Evolutionary conservation across 164 flowering plant species (phyloP), one percentile per base, ranked within the genome.

Genomic region (Taxillus chinensis): DNA sequence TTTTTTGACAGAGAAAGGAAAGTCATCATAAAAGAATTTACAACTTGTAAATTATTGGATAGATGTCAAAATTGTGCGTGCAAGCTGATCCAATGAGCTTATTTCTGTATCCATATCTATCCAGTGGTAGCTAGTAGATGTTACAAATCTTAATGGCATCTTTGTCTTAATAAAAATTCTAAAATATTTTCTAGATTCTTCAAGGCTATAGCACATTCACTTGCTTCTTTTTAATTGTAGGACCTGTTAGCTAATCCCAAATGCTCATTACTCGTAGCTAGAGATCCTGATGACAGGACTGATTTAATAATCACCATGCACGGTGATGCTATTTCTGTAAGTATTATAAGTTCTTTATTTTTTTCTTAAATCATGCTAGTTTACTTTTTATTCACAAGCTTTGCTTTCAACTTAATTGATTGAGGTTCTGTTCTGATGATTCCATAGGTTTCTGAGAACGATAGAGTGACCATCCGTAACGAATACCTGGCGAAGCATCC

Each of bases 211-310:
- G 27, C 27, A 27, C 27, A 0, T 27, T 27, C 1, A 11, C 51
- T 48, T 48, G 51, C 13, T 48, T 6, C 10, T 43, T 43, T 60
- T 15, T 13, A 17, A 40, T 49, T 51, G 62, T 82, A 89, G 95
- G 93, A 87, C 77, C 82, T 89, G 56, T 53, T 77, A 43, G 86
- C 83, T 56, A 82, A 82, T 80, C 79, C 92, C 5, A 84, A 79
- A 68, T 93, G 98, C 77, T 90, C 95, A 57, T 71, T 93, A 73
- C 86, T 88, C 70, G 90, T 90, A 10, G 80, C 98, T 66, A 89
- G 66, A 78, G 98, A 90, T 73, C 86, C 89, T 14, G 96, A 88
- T 53, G 98, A 90, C 68, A 78, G 84, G 78, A 83, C 92, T 59
- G 96, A 85, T 74, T 69, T 88, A 58, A 70, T 84, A 11, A 80